Evolutionary conservation across 805 yeast species (phyloP), one percentile per base, ranked within the genome.

Genomic region (Ogataea populi-albae): DNA sequence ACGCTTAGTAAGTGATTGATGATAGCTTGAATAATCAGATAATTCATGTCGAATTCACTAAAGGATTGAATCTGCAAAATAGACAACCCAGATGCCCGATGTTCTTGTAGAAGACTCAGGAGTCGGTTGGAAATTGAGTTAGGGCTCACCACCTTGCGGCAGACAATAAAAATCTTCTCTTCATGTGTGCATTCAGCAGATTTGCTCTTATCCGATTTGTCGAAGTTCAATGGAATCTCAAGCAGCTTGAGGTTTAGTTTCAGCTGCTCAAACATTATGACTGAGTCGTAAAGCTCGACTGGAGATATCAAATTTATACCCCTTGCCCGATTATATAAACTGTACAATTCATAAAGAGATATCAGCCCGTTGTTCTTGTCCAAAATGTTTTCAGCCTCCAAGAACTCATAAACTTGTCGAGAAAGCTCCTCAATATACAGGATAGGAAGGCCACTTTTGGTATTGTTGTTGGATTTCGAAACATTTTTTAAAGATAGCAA

Each of bases 401-500:
- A 63, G 56, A 77, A 88, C 48, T 85, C 95, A 26, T 86, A 79
- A 3, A 91, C 54, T 50, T 86, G 89, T 35, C 95, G 69, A 0
- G 96, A 75, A 12, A 87, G 62, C 50, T 87, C 96, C 40, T 77
- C 76, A 19, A 73, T 37, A 41, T 61, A 63, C 9, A 59, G 30
- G 7, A 32, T 33, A 4, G 58, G 48, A 4, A 46, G 37, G 5
- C 48, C 48, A 22, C 43, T 35, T 22, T 39, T 38, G 5, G 43
- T 42, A 7, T 25, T 23, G 1, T 17, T 15, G 5, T 38, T 30
- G 1, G 34, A 20, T 21, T 34, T 37, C 4, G 42, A 30, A 2
- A 30, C 41, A 2, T 22, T 24, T 25, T 47, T 57, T 23, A 57
- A 37, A 26, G 18, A 38, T 14, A 44, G 27, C 17, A 61, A 32